Evolutionary conservation across 2,329 filamentous ascomycete genomes (phyloP), one percentile per base, ranked within the genome.

Genomic region (Colletotrichum sp.): DNA sequence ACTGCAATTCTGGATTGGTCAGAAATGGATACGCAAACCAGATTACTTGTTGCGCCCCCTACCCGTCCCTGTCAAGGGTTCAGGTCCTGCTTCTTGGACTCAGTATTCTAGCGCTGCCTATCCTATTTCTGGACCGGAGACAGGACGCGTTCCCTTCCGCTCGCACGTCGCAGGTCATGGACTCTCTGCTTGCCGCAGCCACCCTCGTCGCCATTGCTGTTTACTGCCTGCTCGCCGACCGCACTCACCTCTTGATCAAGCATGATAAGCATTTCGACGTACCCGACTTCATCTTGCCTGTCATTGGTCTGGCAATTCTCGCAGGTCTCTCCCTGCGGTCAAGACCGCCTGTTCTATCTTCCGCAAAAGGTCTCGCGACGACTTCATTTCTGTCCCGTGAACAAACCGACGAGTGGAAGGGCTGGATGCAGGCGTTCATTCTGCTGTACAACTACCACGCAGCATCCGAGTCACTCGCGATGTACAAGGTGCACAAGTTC

Each of bases 351-450:
- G 28, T 26, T 9, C n/a, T 55, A 26, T 28, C 57, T 9, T 60
- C 63, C 3, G n/a, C 57, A 39, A 72, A 16, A 34, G 55, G 57
- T 7, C 18, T 65, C 13, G 30, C 52, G 6, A 59, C 68, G 7
- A 78, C 79, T 7, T 69, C 67, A 7, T 78, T 77, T 30, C 83
- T 93, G 7, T 86, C 89, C 1, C 86, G 91, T 67, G 85, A 89
- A 62, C 90, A 93, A 78, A 90, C 90, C 0, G 88, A 93, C 76
- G 92, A 94, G 80, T 92, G 91, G 88, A 93, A 93, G 83, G 92
- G 92, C 3, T 90, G 91, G 87, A 92, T 93, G 90, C 91, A 93
- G 77, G 85, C 87, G 16, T 82, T 88, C 21, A 84, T 88, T 63
- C 79, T 88, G 6, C 83, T 91, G 15, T 93, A 92, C 79, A 89